phyloP scores from a whole-genome alignment of 306 rosid genomes.

The Purshia tridentata region DNA sequence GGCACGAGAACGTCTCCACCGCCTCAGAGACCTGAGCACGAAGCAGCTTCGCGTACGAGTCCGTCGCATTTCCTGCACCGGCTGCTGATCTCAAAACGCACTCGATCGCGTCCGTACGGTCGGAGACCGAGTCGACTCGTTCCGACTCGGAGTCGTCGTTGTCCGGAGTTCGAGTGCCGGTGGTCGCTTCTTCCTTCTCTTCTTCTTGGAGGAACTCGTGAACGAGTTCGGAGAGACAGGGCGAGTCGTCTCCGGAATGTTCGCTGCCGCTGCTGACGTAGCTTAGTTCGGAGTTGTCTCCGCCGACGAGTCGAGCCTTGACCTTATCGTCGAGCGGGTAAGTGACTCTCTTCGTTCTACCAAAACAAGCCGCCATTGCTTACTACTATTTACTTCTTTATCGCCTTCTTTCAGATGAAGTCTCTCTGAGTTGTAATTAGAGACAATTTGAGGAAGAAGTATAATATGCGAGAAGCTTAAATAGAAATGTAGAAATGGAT shows the following conservation, averaged over 20 bases:
- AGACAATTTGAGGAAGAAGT: not conserved
- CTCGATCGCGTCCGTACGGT: conserved; percentile 28
- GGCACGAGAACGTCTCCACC: conserved; percentile 22
- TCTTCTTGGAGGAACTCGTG: conserved; percentile 49
- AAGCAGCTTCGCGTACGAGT: conserved; percentile 41
- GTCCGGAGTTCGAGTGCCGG: not conserved
- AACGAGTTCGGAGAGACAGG: conserved; percentile 68
- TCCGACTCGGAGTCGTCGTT: conserved; percentile 46
- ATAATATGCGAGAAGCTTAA: not conserved
- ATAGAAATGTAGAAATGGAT: not conserved
- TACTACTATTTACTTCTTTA: too few relatives aligned
- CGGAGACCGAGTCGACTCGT: conserved; percentile 42
- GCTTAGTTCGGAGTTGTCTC: conserved; percentile 31
- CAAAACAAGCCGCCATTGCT: conserved; percentile 28
- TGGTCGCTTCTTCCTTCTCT: not conserved
- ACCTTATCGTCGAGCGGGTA: conserved; percentile 66
- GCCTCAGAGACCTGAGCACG: conserved; percentile 51
- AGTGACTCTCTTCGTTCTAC: conserved; percentile 55
- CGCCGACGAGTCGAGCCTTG: conserved; percentile 58
- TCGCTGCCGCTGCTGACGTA: conserved; percentile 76
- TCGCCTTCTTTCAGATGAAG: too few relatives aligned
- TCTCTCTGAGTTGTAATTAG: not conserved
- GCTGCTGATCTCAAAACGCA: conserved; percentile 13
- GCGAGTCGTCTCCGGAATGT: conserved; percentile 56
- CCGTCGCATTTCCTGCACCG: conserved; percentile 14